Base-by-base conservation (phyloP, 805 yeast genomes). In the Candida piceae region DNA sequence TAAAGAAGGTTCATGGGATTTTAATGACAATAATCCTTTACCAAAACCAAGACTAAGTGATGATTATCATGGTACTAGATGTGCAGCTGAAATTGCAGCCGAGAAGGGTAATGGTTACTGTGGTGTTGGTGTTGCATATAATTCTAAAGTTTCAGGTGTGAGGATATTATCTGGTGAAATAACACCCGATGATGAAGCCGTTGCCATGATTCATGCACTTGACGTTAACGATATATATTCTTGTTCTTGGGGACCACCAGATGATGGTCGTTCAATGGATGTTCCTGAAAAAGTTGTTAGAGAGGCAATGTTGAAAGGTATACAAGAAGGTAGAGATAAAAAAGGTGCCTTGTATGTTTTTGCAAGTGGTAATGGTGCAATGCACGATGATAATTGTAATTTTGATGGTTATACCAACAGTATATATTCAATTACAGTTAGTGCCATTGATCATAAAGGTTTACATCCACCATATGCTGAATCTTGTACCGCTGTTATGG, bases 171-270 rank as follows among this genome's bases (percentile, higher is more conserved):
- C 95, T 2, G 95, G 87, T 2, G 68, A 73, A 31, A 75, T 93
- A 33, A 77, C 90, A 3, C 67, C 85, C 3, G 95, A 81, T 40
- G 95, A 89, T 45, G 98, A 93, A 60, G 97, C 97, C 0, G 76
- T 84, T 2, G 84, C 97, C 1, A 66, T 93, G 69, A 70, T 84
- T 25, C 83, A 84, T 60, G 89, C 79, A 0, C 64, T 84, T 45
- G 89, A 86, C 43, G 74, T 76, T 19, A 93, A 93, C 60, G 96
- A 93, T 58, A 93, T 93, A 27, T 93, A 88, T 58, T 85, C 96
- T 3, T 93, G 98, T 60, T 87, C 96, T 4, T 93, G 98, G 98
- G 98, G 98, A 7, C 98, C 98, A 2, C 74, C 87, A 3, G 98
- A 93, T 59, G 85, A 90, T 57, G 98, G 98, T 0, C 69, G 60